Conservation (phyloP, 176 grass and related monocot genomes). For the Thinopyrum elongatum region DNA sequence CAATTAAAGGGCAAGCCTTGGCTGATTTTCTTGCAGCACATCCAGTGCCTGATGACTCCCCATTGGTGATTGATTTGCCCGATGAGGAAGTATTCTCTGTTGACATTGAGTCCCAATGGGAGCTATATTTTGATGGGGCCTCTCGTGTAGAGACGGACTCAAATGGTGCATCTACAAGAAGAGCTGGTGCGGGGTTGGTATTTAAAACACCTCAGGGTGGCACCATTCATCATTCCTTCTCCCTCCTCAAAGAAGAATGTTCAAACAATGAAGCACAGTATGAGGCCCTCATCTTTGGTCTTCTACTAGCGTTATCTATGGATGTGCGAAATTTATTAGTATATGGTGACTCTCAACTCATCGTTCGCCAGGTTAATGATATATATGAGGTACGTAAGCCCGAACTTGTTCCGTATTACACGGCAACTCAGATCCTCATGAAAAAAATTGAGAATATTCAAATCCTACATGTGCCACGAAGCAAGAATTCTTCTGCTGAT, state of each 20-base stretch:
- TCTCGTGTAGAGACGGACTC: not conserved
- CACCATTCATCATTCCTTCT: not conserved
- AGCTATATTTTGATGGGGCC: not conserved
- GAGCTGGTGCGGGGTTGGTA: not conserved
- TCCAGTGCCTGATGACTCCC: not conserved
- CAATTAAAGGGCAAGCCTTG: no score
- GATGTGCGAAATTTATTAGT: no score
- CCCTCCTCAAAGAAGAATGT: not conserved
- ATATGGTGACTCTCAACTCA: no score
- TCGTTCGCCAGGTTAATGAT: no score
- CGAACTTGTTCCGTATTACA: not conserved
- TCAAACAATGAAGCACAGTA: slow-evolving; percentile 1
- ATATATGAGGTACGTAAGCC: not conserved
- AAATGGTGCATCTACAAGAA: not conserved
- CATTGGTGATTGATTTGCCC: not conserved
- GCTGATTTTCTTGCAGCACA: not conserved
- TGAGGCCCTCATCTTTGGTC: no score
- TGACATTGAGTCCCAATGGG: not conserved
- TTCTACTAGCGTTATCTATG: no score
- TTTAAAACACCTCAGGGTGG: not conserved
- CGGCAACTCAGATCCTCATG: not conserved
- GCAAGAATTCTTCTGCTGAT: no score
- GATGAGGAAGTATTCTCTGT: not conserved
- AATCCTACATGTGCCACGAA: not conserved
- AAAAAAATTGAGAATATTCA: not conserved